Conservation (phyloP, 208 protist genomes). For the Trypanosoma mega region DNA sequence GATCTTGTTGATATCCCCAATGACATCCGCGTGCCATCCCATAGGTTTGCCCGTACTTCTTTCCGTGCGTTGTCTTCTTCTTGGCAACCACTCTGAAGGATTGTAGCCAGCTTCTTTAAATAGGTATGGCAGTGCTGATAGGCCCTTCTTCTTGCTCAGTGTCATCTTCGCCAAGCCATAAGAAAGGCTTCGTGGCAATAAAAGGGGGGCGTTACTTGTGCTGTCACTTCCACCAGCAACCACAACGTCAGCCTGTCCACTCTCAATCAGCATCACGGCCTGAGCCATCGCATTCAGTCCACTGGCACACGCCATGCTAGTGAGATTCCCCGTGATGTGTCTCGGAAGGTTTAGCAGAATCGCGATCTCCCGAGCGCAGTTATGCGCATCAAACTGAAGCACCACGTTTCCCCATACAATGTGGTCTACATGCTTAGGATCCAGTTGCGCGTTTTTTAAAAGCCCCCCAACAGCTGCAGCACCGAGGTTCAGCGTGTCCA, state of each 20-base stretch:
- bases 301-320: slow-evolving; percentile 82
- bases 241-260: slow-evolving; percentile 71
- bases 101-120: slow-evolving; percentile 70
- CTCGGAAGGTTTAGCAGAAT: slow-evolving; percentile 83
- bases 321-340: slow-evolving; percentile 61
- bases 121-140: slow-evolving; percentile 37
- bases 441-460: slow-evolving; percentile 62
- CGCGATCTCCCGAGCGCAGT: slow-evolving; percentile 83
- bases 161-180: slow-evolving; percentile 53
- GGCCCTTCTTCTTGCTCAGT: slow-evolving; percentile 44
- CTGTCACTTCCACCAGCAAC: slow-evolving; percentile 89
- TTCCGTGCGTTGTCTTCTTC: slow-evolving; percentile 50
- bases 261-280: slow-evolving; percentile 74
- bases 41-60: slow-evolving; percentile 88
- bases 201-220: slow-evolving; percentile 69
- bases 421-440: slow-evolving; percentile 74
- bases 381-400: slow-evolving; percentile 65
- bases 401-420: slow-evolving; percentile 92
- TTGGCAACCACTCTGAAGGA: slow-evolving; percentile 67
- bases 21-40: slow-evolving; percentile 87
- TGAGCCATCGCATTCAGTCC: slow-evolving; percentile 78
- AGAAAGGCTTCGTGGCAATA: slow-evolving; percentile 45
- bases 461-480: slow-evolving; percentile 66
- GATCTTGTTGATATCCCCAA: slow-evolving; percentile 78
- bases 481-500: slow-evolving; percentile 62